Evolutionary conservation across 768 basidiomycete species (phyloP).

Genomic region (Suillus subluteus): DNA sequence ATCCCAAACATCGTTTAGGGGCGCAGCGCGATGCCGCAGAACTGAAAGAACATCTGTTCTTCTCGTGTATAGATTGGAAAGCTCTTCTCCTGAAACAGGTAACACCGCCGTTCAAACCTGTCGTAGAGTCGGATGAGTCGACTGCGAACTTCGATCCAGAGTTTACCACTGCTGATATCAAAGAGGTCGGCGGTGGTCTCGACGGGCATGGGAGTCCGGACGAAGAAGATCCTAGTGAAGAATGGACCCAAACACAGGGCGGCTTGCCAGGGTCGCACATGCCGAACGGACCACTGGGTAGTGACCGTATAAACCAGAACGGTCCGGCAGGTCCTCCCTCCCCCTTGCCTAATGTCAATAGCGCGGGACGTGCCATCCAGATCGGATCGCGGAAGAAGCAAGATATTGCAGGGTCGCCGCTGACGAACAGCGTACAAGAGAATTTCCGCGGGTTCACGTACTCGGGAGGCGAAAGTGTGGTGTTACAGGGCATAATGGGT

Average conservation of each 20-base stretch:
- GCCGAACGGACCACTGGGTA: constrained; percentile 80
- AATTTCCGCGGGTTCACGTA: constrained; percentile 96
- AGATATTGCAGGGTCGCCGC: constrained; percentile 57
- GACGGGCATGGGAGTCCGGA: constrained; percentile 49
- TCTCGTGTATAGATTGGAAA: constrained; percentile 89
- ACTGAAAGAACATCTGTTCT: constrained; percentile 95
- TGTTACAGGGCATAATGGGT: constrained; percentile 45
- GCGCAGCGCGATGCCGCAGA: constrained; percentile 90
- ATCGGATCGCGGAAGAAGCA: constrained; percentile 54
- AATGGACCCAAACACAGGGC: constrained; percentile 48
- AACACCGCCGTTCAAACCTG: constrained; percentile 96
- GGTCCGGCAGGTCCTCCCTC: constrained; percentile 11
- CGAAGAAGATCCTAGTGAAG: constrained; percentile 72
- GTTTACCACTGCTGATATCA: constrained; percentile 91
- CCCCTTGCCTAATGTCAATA: constrained; percentile 12
- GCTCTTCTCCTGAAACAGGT: constrained; percentile 86
- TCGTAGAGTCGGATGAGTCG: constrained; percentile 97
- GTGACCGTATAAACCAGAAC: constrained; percentile 41
- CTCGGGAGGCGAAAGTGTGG: constrained; percentile 72
- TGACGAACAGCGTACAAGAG: constrained; percentile 93
- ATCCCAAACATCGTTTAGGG: constrained; percentile 96
- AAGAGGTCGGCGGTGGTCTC: constrained; percentile 62
- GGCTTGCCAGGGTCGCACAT: constrained; percentile 50
- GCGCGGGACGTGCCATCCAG: constrained; percentile 45
- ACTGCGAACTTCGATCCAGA: constrained; percentile 99